Base-by-base conservation (phyloP, 345 rosid genomes). In the Euphorbia tirucalli region DNA sequence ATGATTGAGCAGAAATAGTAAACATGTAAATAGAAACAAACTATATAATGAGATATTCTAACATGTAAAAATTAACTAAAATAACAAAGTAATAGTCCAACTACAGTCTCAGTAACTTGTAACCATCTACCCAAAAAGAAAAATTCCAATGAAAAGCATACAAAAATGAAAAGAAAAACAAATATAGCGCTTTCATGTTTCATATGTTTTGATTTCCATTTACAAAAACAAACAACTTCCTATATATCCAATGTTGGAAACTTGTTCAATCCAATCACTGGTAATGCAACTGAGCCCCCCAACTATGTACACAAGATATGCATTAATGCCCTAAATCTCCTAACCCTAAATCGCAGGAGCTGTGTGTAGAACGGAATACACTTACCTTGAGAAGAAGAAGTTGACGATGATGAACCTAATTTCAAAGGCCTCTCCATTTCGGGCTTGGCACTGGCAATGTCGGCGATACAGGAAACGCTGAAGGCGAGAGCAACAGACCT, bases 381-480 rank as follows among this genome's bases (percentile, higher is more conserved):
- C 69, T 71, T 72, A 61, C 73, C 72, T 67, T 50, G 28, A 28
- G 56, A 25, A 24, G 35, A 60, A 24, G 16, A 46, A 0, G 7
- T 44, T 10, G 21, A 30, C 7, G 46, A 4, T 0, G 13, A 13
- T 5, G 4, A 16, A 27, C 35, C 35, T 58, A 7, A 19, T 19
- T 21, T 88, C 87, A 87, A 35, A 72, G 84, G 11, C 86, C 88
- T 73, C 85, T 86, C 87, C 87, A 78, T 73, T 63, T 81, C 0
- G 98, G 97, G 81, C 94, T 91, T 4, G 87, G 82, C 57, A 89
- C 83, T 14, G 94, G 90, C 80, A 89, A 80, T 13, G 92, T 88
- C 49, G 92, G 93, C 7, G 98, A 88, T 39, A 82, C 84, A 60
- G 85, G 96, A 54, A 92, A 85, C 24, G 93, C 76, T 31, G 90